Evolutionary conservation across 176 grass and related monocot genomes (phyloP).

Genomic region (Poa pratensis): DNA sequence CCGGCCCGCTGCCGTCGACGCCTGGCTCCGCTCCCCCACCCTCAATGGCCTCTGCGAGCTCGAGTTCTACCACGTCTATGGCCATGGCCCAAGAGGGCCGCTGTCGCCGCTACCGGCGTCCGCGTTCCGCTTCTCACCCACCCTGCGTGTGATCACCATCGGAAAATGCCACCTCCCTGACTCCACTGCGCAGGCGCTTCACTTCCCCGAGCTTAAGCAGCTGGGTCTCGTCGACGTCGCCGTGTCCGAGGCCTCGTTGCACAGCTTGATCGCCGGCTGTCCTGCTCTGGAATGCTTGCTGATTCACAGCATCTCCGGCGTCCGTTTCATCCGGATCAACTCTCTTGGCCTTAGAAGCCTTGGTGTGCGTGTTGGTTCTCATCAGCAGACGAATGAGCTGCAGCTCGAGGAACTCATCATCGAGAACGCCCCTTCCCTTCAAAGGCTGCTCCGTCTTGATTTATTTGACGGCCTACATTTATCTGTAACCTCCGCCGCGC

Average conservation of each 20-base stretch:
- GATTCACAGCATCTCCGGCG: neutral
- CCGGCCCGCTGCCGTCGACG: neutral
- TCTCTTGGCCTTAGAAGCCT: neutral
- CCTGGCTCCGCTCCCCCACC: neutral
- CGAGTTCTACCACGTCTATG: neutral
- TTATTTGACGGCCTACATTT: neutral
- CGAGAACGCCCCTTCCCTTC: neutral
- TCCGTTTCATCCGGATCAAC: no score
- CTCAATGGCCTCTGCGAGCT: neutral
- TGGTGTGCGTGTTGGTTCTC: neutral
- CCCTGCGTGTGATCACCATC: neutral
- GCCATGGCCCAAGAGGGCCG: neutral
- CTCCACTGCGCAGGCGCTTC: neutral
- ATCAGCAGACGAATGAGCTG: neutral
- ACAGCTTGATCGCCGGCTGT: neutral
- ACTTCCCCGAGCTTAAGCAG: neutral
- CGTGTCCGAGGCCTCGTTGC: neutral
- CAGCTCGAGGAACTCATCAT: neutral
- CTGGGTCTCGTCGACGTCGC: neutral
- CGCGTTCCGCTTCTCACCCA: constrained; percentile 32
- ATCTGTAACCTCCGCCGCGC: neutral
- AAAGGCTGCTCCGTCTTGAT: neutral
- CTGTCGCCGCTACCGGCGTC: constrained; percentile 16
- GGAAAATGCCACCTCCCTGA: neutral
- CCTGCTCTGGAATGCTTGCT: constrained; percentile 15